These are phyloP conservation scores for Sclerotiophoma versabilis DNA, from an alignment of 2,329 filamentous ascomycete genomes.

Conservation along the genomic window DNA sequence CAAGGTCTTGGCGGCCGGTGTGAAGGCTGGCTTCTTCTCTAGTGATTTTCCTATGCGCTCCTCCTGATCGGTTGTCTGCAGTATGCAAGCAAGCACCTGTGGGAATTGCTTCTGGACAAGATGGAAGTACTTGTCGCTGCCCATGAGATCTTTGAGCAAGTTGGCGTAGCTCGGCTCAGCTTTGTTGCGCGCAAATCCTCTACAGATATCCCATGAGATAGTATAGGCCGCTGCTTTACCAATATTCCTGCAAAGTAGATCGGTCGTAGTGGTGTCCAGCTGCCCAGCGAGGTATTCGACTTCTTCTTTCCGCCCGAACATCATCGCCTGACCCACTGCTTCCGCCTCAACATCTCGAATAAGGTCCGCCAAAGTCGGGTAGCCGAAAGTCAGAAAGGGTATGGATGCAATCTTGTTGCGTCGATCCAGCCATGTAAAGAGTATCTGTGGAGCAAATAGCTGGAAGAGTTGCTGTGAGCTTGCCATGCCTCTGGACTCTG, in stretches of 20 bases:
- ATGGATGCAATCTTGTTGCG: conserved; percentile 59
- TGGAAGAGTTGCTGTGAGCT: conserved; percentile 76
- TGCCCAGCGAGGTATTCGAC: conserved; percentile 66
- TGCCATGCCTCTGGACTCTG: conserved; percentile 68
- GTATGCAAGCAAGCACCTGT: conserved; percentile 76
- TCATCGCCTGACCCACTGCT: conserved; percentile 78
- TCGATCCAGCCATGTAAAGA: conserved; percentile 90
- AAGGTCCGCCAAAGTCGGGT: conserved; percentile 71
- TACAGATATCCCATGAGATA: conserved; percentile 75
- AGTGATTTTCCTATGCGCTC: conserved; percentile 39
- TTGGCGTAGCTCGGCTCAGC: conserved; percentile 66
- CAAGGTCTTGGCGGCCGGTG: conserved; percentile 69
- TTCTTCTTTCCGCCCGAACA: conserved; percentile 75
- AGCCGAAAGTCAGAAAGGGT: conserved; percentile 86
- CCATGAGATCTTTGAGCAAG: conserved; percentile 72
- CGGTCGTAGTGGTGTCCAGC: conserved; percentile 23
- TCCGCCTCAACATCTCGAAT: conserved; percentile 77
- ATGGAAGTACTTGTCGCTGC: conserved; percentile 68
- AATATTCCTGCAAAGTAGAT: conserved; percentile 69
- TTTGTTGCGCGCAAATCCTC: conserved; percentile 45
- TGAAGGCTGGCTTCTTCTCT: conserved; percentile 69
- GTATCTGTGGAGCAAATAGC: conserved; percentile 85
- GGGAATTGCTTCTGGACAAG: conserved; percentile 75
- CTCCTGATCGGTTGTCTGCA: conserved; percentile 67
- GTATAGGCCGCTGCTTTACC: conserved; percentile 82